Conservation (phyloP, 257 asterid genomes). For the Oldenlandia corymbosa region DNA sequence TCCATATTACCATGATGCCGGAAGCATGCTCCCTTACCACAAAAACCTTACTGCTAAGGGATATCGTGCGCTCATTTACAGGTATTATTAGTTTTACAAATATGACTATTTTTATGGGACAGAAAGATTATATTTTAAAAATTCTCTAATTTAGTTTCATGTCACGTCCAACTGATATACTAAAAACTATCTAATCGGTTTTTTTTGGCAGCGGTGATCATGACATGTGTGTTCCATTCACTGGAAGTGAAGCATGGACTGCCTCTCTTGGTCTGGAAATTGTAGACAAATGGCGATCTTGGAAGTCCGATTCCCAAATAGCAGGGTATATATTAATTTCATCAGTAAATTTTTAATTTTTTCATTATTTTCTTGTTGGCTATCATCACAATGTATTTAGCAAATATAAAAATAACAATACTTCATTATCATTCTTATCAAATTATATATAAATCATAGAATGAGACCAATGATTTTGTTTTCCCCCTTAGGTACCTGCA, state of each 20-base stretch:
- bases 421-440: too few species aligned
- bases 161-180: too few species aligned
- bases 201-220: conserved; percentile 43
- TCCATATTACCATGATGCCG: conserved; percentile 36
- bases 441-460: too few species aligned
- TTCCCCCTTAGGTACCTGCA: conserved; percentile 35
- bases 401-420: too few species aligned
- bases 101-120: too few species aligned
- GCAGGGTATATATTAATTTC: conserved; percentile 34
- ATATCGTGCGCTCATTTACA: conserved; percentile 44
- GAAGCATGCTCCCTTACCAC: conserved; percentile 53
- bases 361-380: too few species aligned
- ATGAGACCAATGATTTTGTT: too few species aligned
- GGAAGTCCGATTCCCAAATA: conserved; percentile 36
- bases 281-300: conserved; percentile 46
- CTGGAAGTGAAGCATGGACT: conserved; percentile 59
- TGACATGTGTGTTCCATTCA: conserved; percentile 61
- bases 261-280: conserved; percentile 35
- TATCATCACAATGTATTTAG: too few species aligned
- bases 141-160: too few species aligned
- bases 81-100: conserved; percentile 20
- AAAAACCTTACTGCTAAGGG: conserved; percentile 39
- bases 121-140: too few species aligned
- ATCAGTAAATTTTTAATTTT: too few species aligned
- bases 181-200: not conserved